phyloP scores from a whole-genome alignment of 2,329 filamentous ascomycete genomes.

The Trichoderma afroharzianum region DNA sequence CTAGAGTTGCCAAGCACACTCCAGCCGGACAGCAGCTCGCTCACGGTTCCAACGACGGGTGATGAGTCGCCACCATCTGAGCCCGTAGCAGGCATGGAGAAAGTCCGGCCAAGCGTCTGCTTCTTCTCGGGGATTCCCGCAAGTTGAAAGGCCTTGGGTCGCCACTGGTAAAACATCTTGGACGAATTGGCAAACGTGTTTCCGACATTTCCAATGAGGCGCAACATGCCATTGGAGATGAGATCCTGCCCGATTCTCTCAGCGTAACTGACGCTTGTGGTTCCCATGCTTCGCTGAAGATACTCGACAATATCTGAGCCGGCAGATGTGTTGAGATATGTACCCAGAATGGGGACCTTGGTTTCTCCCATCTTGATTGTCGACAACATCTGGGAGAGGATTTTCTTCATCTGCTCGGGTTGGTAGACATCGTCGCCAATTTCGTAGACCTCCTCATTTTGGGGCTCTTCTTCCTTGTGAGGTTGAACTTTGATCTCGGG shows the following conservation, averaged over 20 bases:
- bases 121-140: conserved; percentile 89
- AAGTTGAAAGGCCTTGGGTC: conserved; percentile 82
- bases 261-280: conserved; percentile 81
- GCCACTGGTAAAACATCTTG: conserved; percentile 97
- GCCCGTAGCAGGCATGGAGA: conserved; percentile 64
- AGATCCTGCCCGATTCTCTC: conserved; percentile 95
- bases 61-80: conserved; percentile 65
- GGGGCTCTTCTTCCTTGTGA: conserved; percentile 57
- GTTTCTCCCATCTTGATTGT: conserved; percentile 84
- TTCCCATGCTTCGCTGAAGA: conserved; percentile 81
- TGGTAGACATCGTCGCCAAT: conserved; percentile 86
- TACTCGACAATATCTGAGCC: conserved; percentile 96
- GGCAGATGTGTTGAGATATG: conserved; percentile 87
- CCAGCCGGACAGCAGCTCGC: conserved; percentile 88
- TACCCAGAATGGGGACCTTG: conserved; percentile 93
- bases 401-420: conserved; percentile 85
- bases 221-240: conserved; percentile 78
- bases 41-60: conserved; percentile 75
- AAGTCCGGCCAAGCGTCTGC: conserved; percentile 65
- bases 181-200: conserved; percentile 97
- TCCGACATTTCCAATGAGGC: conserved; percentile 89
- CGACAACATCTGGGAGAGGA: conserved; percentile 79
- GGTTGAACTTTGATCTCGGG: conserved; percentile 86
- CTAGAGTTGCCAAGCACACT: conserved; percentile 79
- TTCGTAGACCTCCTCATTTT: conserved; percentile 77